Evolutionary conservation across 1,284 basidiomycete genomes (phyloP).

Genomic region (Trichosporon coremiiforme): DNA sequence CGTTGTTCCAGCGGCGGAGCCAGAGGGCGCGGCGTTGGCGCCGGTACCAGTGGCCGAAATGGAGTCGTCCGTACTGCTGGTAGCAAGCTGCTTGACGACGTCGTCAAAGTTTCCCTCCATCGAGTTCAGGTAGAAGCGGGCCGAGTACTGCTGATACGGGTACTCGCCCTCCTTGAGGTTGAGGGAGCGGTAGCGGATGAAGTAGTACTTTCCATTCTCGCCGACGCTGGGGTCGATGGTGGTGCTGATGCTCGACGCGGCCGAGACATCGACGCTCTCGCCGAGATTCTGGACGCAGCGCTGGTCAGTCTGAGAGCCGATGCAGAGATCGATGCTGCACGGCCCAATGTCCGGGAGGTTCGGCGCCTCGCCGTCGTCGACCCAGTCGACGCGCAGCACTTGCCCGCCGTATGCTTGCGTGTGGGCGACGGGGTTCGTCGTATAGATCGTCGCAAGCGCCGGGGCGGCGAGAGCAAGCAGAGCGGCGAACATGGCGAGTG

Average conservation of each 20-base stretch:
- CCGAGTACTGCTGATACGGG: slow-evolving; percentile 74
- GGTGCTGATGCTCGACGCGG: slow-evolving; percentile 61
- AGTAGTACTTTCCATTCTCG: slow-evolving; percentile 59
- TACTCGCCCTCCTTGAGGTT: slow-evolving; percentile 58
- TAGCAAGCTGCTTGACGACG: slow-evolving; percentile 37
- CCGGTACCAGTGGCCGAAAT: slow-evolving; percentile 17
- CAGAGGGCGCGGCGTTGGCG: slow-evolving; percentile 20
- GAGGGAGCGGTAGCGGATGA: slow-evolving; percentile 67
- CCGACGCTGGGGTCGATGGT: slow-evolving; percentile 67
- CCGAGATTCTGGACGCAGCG: slow-evolving; percentile 68
- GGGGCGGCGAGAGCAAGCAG: slow-evolving; percentile 54
- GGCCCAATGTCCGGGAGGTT: slow-evolving; percentile 64
- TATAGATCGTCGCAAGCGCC: slow-evolving; percentile 53
- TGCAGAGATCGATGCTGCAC: slow-evolving; percentile 68
- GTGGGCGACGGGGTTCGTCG: slow-evolving; percentile 57
- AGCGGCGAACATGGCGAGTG: slow-evolving; percentile 54
- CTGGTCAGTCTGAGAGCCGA: slow-evolving; percentile 56
- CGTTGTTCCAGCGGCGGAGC: slow-evolving; percentile 11
- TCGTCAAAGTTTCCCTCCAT: slow-evolving; percentile 55
- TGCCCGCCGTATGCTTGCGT: slow-evolving; percentile 65
- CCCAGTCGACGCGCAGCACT: slow-evolving; percentile 66
- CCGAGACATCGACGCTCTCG: slow-evolving; percentile 65
- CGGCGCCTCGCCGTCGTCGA: slow-evolving; percentile 64
- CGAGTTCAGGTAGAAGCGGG: slow-evolving; percentile 63
- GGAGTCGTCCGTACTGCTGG: slow-evolving; percentile 34